Evolutionary conservation across 768 basidiomycete genomes (phyloP), one percentile per base, ranked within the genome.

Genomic region (Asterophora lycoperdoides): DNA sequence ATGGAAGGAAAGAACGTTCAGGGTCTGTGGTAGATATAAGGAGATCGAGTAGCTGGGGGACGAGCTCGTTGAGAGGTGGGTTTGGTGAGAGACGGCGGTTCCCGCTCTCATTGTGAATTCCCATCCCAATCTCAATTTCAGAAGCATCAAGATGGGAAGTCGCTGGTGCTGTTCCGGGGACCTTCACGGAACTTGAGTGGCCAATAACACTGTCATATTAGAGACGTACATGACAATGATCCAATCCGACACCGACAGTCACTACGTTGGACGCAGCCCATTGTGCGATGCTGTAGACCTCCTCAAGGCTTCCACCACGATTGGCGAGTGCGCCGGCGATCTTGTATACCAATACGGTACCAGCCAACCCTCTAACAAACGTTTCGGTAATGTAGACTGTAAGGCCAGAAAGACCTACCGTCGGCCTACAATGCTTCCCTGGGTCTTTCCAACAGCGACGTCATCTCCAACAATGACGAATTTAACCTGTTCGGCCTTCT

Each of bases 31-130:
- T 85, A n/a, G 79, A 85, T 18, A 76, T 83, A 51, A 93, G 70
- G 54, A 88, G 72, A 36, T 82, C 79, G 18, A 93, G 67, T 38
- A 94, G 73, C 55, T 79, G 71, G n/a, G 76, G 73, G 38, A 93
- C 71, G 47, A 94, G 80, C 53, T 84, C 72, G 13, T 77, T 73
- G 40, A 89, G 76, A 8, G 84, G 74, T 0, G 92, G 91, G 2
- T 85, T 72, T 4, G 86, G 88, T 0, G 83, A 83, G 30, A 86
- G 56, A 23, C 82, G 82, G 35, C 72, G 69, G 53, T 82, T 76
- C 7, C 88, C 93, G 40, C 83, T 80, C 68, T 95, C 93, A 59
- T 95, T 95, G 69, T 95, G 93, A 48, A 95, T 88, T 10, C 93
- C 89, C 73, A 90, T 81, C 14, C 93, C 93, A 50, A 95, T 85